A percentile compares a stretch with the other conserved stretches of the same genome.
phyloP scores from a whole-genome alignment of 2,329 filamentous ascomycete genomes.

The Diaporthe sp. region DNA sequence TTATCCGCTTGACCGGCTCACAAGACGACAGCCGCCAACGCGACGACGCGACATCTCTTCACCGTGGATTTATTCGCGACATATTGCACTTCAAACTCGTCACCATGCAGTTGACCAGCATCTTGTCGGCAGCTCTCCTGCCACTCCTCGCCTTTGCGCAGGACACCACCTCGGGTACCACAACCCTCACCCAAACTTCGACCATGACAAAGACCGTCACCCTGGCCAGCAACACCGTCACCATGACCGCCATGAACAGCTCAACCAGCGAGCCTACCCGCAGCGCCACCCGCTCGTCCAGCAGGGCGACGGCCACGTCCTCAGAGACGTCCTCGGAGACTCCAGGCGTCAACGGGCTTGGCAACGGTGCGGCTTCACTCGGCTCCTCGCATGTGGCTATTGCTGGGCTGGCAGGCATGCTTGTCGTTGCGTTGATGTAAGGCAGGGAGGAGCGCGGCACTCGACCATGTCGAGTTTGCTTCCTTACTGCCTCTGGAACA shows the following conservation, averaged over 20 bases:
- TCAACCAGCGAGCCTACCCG: constrained; percentile 40
- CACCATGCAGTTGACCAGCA: constrained; percentile 55
- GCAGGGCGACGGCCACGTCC: constrained; percentile 36
- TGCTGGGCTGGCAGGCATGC: constrained; percentile 61
- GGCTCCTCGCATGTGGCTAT: constrained; percentile 56
- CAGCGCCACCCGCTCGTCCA: constrained; percentile 28
- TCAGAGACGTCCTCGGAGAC: constrained; percentile 44
- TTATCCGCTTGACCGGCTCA: not conserved
- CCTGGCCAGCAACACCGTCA: constrained; percentile 49
- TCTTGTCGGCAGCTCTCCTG: constrained; percentile 60
- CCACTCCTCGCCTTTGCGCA: constrained; percentile 64
- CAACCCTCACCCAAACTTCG: constrained; percentile 61
- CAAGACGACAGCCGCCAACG: constrained; percentile 11
- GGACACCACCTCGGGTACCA: constrained; percentile 53
- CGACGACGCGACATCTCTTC: constrained; percentile 14
- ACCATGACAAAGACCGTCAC: constrained; percentile 60
- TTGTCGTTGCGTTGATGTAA: constrained; percentile 65
- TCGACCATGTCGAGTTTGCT: not conserved
- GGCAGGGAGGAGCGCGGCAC: not conserved
- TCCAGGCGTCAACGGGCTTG: constrained; percentile 47
- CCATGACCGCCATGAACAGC: constrained; percentile 30
- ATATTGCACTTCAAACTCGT: constrained; percentile 9
- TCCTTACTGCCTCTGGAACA: not conserved
- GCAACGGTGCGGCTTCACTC: constrained; percentile 50
- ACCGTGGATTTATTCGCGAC: constrained; percentile 32